Percentiles rank a stretch among this genome's conserved stretches.
phyloP scores from a whole-genome alignment of 2,329 filamentous ascomycete species.

The Calonectria ilicicola region DNA sequence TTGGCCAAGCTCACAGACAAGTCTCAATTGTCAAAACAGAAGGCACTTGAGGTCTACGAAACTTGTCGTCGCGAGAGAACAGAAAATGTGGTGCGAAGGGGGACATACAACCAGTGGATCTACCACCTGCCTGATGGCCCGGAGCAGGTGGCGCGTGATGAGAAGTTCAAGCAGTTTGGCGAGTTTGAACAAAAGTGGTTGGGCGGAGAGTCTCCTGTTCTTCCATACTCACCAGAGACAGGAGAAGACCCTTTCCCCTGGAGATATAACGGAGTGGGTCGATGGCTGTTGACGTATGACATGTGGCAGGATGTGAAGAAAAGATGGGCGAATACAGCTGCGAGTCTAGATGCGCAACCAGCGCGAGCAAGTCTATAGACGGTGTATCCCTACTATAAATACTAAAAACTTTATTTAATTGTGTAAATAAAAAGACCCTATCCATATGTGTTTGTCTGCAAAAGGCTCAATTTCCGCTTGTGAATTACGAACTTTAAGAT shows the following conservation, averaged over 20 bases:
- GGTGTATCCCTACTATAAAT: not conserved
- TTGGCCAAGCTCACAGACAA: conserved; percentile 58
- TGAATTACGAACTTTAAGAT: not conserved
- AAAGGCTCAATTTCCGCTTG: not conserved
- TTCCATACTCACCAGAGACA: conserved; percentile 45
- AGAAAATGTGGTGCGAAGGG: conserved; percentile 68
- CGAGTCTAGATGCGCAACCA: not conserved
- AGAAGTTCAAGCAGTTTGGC: conserved; percentile 46
- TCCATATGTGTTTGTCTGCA: not conserved
- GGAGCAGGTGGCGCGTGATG: conserved; percentile 66
- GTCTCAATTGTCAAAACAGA: conserved; percentile 48
- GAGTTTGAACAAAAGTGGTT: conserved; percentile 47
- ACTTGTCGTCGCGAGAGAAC: conserved; percentile 68
- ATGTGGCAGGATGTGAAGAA: conserved; percentile 52
- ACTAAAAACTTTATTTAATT: not conserved
- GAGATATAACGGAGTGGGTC: conserved; percentile 53
- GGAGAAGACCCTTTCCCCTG: conserved; percentile 56
- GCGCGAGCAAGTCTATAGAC: conserved; percentile 26
- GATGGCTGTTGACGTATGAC: conserved; percentile 55
- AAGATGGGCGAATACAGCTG: conserved; percentile 39
- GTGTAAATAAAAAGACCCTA: not conserved
- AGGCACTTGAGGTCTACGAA: conserved; percentile 63
- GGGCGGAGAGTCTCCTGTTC: conserved; percentile 29
- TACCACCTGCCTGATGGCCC: conserved; percentile 71
- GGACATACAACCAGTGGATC: conserved; percentile 71